Percentiles rank a stretch among this genome's conserved stretches.
Evolutionary conservation across 257 asterid genomes (phyloP).

Genomic region (Galeopsis tetrahit): DNA sequence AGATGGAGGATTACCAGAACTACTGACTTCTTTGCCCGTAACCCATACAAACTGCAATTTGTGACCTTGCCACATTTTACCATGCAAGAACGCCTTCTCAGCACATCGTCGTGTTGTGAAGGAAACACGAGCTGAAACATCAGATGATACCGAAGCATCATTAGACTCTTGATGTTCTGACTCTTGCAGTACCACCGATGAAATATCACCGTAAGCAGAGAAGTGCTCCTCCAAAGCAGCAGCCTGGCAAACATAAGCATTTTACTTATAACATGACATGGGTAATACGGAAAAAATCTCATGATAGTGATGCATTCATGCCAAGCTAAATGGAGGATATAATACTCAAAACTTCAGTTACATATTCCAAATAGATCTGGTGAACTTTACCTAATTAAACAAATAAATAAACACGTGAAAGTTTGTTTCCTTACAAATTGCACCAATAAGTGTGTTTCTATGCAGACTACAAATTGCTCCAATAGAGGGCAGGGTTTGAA

Average conservation of each 20-base stretch:
- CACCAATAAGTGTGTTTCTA: neutral
- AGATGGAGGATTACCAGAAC: constrained; percentile 44
- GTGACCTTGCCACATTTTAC: constrained; percentile 87
- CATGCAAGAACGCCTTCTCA: constrained; percentile 83
- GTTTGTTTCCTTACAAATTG: neutral
- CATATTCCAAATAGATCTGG: neutral
- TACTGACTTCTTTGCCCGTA: constrained; percentile 43
- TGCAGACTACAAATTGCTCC: too few relatives aligned
- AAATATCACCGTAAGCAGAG: constrained; percentile 73
- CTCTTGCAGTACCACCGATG: constrained; percentile 73
- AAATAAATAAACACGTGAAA: neutral
- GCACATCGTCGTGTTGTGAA: constrained; percentile 76
- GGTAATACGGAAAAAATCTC: neutral
- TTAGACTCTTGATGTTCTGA: constrained; percentile 48
- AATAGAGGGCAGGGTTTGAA: neutral
- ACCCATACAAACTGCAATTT: constrained; percentile 73
- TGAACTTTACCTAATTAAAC: too few relatives aligned
- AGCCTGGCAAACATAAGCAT: constrained; percentile 48
- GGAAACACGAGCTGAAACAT: constrained; percentile 65
- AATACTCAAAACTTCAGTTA: neutral
- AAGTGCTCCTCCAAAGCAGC: constrained; percentile 81
- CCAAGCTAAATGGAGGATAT: neutral
- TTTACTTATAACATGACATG: neutral
- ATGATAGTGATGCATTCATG: neutral
- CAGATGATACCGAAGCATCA: constrained; percentile 45